Evolutionary conservation across 768 basidiomycete genomes (phyloP), one percentile per base, ranked within the genome.

Genomic region (Trametes sanguinea): DNA sequence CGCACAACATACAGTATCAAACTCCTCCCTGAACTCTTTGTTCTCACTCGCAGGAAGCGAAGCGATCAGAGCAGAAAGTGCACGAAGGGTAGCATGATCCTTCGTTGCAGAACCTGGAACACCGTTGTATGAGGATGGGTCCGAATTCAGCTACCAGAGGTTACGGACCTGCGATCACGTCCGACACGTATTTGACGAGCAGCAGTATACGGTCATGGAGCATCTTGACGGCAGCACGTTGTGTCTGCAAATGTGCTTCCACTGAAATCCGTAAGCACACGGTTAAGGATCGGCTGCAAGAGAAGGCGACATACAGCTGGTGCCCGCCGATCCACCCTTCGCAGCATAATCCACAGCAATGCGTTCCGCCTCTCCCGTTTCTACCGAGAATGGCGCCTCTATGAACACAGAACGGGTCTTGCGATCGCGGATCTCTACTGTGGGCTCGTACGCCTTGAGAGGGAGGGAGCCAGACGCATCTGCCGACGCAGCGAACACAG

Each of bases 301-400:
- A 11, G n/a, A 6, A n/a, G 13, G 33, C n/a, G 27, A 80, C 90
- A 76, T 67, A 94, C 94, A 77, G 65, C 87, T 92, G 13, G 87
- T 91, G 45, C 88, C 89, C 64, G 87, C 90, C 32, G 85, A 90
- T 51, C 93, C 92, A 8, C 92, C 91, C 72, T 87, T 86, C 29
- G 92, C 90, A 2, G 92, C 92, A 83, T 94, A 96, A 73, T 98
- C 96, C 0, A 99, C 97, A 6, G 97, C 97, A 64, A 99, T 98
- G 42, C 97, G 87, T 73, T 99, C 97, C 14, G 97, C 97, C 76
- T 99, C 97, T 37, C 96, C 97, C 0, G 96, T 98, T 75, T 98
- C 96, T 16, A 99, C 89, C 52, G 85, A 88, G 76, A 88, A 98
- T 3, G 89, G 78, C 1, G 89, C 92, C 69, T 94, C 90, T 47